Base-by-base conservation (phyloP, 805 yeast genomes). In the Wickerhamomyces tratensis region DNA sequence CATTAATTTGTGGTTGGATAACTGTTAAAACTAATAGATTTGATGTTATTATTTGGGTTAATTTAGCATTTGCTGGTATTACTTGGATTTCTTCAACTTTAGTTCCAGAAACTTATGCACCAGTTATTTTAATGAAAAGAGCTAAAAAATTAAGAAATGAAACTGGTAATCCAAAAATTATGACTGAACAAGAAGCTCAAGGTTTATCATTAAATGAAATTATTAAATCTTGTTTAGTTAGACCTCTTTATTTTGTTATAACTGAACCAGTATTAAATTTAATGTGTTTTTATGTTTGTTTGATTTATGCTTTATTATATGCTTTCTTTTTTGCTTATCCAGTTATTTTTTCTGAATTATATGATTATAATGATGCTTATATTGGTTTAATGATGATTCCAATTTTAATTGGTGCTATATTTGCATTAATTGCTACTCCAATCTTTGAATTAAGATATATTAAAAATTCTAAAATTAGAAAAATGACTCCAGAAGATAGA, bases 261-360 rank as follows among this genome's bases (percentile, higher is more conserved):
- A 77, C 89, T 27, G 96, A 88, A 61, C 95, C 95, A 5, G 94
- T 87, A 27, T 67, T 88, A 54, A 93, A 79, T 56, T 67, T 86
- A 51, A 77, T 88, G 71, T 86, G 95, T 62, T 75, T 77, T 52
- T 88, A 86, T 62, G 91, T 88, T 46, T 88, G 94, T 49, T 71
- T 88, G 59, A 86, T 88, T 61, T 88, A 88, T 67, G 82, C 96
- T n/a, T 70, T 88, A 58, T 69, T 88, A 41, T 88, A 88, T 57
- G 96, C 95, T 11, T 88, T 88, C 69, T 88, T 88, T 78, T 88
- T 87, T 65, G 96, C 97, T 1, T 88, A 84, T 64, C 97, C 97
- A 5, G 95, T 82, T 41, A 86, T 88, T 41, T 88, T 88, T 61
- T 74, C 71, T 43, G 83, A 79, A 43, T 70, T 87, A 42, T 85